These are phyloP conservation scores for Phoma sp. DNA, from an alignment of 2,329 filamentous ascomycete species.

Conservation along the genomic window DNA sequence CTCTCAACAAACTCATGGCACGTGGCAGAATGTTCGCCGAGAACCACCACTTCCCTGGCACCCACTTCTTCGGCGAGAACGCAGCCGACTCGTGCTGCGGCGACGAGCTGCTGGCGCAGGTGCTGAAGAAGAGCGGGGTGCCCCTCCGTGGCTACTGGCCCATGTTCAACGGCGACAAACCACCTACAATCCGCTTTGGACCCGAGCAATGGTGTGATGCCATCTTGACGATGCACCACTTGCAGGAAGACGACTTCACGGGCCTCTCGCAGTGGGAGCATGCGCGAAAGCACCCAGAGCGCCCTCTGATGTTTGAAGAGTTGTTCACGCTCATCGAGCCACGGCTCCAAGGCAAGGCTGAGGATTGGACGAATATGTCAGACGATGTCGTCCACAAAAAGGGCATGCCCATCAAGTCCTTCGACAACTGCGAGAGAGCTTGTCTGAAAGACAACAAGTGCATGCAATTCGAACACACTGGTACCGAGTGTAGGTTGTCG, in stretches of 20 bases:
- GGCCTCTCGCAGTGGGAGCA: slow-evolving; percentile 37
- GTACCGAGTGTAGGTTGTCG: slow-evolving; percentile 37
- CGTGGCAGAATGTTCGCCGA: slow-evolving; percentile 47
- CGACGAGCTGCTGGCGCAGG: slow-evolving; percentile 47
- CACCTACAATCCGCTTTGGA: slow-evolving; percentile 47
- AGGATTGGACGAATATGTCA: slow-evolving; percentile 46
- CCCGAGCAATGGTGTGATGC: slow-evolving; percentile 53
- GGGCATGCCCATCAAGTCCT: slow-evolving; percentile 29
- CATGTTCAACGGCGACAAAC: slow-evolving; percentile 54
- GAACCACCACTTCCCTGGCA: slow-evolving; percentile 41
- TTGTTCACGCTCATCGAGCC: slow-evolving; percentile 42
- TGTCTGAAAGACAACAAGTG: slow-evolving; percentile 40
- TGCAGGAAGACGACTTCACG: slow-evolving; percentile 39
- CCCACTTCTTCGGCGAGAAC: slow-evolving; percentile 46
- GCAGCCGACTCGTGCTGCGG: slow-evolving; percentile 47
- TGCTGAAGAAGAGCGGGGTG: slow-evolving; percentile 46
- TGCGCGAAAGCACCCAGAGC: slow-evolving; percentile 27
- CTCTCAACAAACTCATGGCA: slow-evolving; percentile 54
- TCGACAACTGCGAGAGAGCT: slow-evolving; percentile 35
- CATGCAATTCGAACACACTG: slow-evolving; percentile 42
- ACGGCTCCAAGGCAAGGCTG: slow-evolving; percentile 26
- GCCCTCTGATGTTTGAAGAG: slow-evolving; percentile 44
- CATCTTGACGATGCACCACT: slow-evolving; percentile 49
- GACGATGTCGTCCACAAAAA: slow-evolving; percentile 34
- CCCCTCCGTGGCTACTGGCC: slow-evolving; percentile 50